A percentile compares a stretch with the other conserved stretches of the same genome.
phyloP scores from a whole-genome alignment of 257 asterid species.

The Rhazya stricta region DNA sequence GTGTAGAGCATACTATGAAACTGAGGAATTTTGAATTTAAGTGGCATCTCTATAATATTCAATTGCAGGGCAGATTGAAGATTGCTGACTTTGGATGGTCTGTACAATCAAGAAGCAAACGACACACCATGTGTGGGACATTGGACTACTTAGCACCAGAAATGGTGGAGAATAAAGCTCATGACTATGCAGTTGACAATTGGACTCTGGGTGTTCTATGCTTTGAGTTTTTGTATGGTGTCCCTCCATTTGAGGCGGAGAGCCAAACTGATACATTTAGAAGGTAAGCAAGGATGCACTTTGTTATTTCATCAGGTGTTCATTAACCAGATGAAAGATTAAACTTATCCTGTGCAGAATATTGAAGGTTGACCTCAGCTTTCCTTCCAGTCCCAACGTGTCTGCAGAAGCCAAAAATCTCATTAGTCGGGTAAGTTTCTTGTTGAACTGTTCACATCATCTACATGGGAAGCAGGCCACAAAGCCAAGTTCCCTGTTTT shows the following conservation, averaged over 20 bases:
- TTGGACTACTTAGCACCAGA: slow-evolving; percentile 95
- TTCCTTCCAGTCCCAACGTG: slow-evolving; percentile 57
- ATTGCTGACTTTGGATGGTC: slow-evolving; percentile 99
- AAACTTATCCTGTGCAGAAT: slow-evolving; percentile 42
- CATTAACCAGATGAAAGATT: slow-evolving; percentile 12
- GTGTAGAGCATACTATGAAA: neutral
- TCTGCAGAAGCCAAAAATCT: slow-evolving; percentile 76
- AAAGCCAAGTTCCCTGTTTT: slow-evolving; percentile 7
- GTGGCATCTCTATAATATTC: slow-evolving; percentile 6
- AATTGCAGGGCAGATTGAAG: slow-evolving; percentile 70
- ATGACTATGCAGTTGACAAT: slow-evolving; percentile 85
- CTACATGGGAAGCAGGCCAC: neutral
- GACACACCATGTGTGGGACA: slow-evolving; percentile 94
- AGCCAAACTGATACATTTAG: slow-evolving; percentile 69
- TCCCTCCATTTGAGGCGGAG: slow-evolving; percentile 91
- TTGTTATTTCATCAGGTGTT: slow-evolving; percentile 6
- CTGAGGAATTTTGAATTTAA: neutral
- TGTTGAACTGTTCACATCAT: neutral
- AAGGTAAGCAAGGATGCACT: slow-evolving; percentile 40
- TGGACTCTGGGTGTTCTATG: slow-evolving; percentile 91
- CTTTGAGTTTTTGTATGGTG: slow-evolving; percentile 79
- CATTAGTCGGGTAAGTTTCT: slow-evolving; percentile 54
- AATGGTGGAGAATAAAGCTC: slow-evolving; percentile 91
- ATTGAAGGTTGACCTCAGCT: slow-evolving; percentile 78
- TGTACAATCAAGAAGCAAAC: slow-evolving; percentile 75